Evolutionary conservation across 1,284 basidiomycete species (phyloP), one percentile per base, ranked within the genome.

Genomic region (Apiotrichum veenhuisii): DNA sequence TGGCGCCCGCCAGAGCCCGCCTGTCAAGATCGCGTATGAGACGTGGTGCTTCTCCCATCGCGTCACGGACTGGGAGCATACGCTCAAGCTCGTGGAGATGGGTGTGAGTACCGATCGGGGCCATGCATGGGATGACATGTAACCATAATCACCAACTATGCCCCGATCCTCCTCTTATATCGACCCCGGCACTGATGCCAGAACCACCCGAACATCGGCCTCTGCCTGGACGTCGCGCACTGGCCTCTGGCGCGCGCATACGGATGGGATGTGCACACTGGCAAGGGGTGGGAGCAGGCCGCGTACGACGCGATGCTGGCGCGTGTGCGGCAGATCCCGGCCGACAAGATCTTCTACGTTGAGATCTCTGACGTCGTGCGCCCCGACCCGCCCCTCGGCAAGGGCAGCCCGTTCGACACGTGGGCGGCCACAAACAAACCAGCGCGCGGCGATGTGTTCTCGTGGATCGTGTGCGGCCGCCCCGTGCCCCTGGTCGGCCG

Each of bases 1-100:
- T 5, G 61, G 40, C 0, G 47, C 59, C 3, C 41, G 26, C 18
- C 53, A 52, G 17, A 36, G 15, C 7, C 37, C 37, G 7, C 37
- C 45, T 9, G 58, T 63, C 37, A 64, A 63, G 48, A 60, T 66
- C 27, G 59, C 65, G 0, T 65, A 65, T 45, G 65, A 67, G 48
- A n/a, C 43, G 12, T 65, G 63, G 65, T 64, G 63, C 38, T 64
- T 64, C 52, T 54, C 58, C 4, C 26, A 26, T 1, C 45, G 46
- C 14, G 30, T 55, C 33, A 45, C 43, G 20, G 50, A 48, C 18
- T 66, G 63, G 63, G 64, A 64, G 57, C 41, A 54, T 15, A 50
- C 49, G 10, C 64, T 52, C 54, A 50, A 59, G 45, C 43, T 64
- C 22, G 58, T 64, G 17, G 37, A 64, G 50, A 47, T 40, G 20